These are phyloP conservation scores for Backusella morwellensis DNA, from an alignment of 192 early-diverging fungal species.

Conservation along the genomic window DNA sequence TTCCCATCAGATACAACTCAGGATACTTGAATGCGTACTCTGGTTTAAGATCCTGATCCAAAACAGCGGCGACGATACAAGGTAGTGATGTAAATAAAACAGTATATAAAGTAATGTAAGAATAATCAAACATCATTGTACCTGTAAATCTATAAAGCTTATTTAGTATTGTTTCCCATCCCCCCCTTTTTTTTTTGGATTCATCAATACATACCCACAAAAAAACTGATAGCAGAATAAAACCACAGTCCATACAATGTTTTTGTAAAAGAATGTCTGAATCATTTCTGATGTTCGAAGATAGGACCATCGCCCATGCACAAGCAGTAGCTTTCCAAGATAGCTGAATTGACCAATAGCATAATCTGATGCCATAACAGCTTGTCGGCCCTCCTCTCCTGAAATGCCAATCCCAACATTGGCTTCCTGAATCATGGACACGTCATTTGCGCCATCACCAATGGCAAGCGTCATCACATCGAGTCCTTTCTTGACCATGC, in stretches of 20 bases:
- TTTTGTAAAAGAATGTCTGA: constrained; percentile 74
- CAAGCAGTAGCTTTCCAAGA: constrained; percentile 57
- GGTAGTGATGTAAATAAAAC: constrained; percentile 75
- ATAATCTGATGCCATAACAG: constrained; percentile 72
- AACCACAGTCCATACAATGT: constrained; percentile 64
- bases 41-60: constrained; percentile 71
- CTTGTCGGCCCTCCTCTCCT: constrained; percentile 75
- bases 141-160: constrained; percentile 60
- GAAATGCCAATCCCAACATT: constrained; percentile 74
- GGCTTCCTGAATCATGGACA: constrained; percentile 80
- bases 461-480: constrained; percentile 70
- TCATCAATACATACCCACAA: constrained; percentile 57
- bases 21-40: constrained; percentile 60
- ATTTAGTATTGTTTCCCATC: neutral
- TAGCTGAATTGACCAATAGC: constrained; percentile 71
- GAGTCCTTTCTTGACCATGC: constrained; percentile 60
- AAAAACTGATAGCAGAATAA: constrained; percentile 79
- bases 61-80: constrained; percentile 59
- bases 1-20: constrained; percentile 69
- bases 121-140: constrained; percentile 70
- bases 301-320: constrained; percentile 72
- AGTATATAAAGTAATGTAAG: constrained; percentile 77
- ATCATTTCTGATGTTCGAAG: constrained; percentile 55
- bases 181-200: no score
- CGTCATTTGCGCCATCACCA: constrained; percentile 81